A percentile compares a stretch with the other conserved stretches of the same genome.
Conservation (phyloP, 139 green algal genomes). For the Chlamydomonas incerta region DNA sequence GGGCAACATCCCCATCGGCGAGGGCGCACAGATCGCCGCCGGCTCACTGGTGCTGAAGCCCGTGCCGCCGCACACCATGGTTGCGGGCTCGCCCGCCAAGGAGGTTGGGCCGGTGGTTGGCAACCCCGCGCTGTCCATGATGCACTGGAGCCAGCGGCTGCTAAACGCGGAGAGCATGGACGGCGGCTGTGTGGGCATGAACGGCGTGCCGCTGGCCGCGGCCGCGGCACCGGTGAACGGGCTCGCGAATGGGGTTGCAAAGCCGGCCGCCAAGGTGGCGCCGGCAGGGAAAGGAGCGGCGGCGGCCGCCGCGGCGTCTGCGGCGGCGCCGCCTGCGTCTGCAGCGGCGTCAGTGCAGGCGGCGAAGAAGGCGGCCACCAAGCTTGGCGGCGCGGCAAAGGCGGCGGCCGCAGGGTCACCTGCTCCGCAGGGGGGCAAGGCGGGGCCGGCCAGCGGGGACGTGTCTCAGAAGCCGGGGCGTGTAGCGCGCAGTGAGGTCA, state of each 20-base stretch:
- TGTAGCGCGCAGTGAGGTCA: not conserved
- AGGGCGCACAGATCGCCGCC: slow-evolving; percentile 88
- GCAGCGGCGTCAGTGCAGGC: not conserved
- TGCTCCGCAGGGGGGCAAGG: not conserved
- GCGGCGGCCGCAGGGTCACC: not conserved
- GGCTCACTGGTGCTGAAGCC: slow-evolving; percentile 92
- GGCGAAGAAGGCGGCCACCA: not conserved
- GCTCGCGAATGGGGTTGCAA: not conserved
- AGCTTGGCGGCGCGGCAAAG: not conserved
- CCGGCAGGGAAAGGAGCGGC: not conserved
- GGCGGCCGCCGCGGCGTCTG: not conserved
- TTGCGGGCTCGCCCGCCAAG: slow-evolving; percentile 90
- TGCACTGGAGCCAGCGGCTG: slow-evolving; percentile 49
- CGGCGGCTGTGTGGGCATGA: no score
- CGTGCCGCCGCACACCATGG: slow-evolving; percentile 83
- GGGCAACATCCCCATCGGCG: slow-evolving; percentile 94
- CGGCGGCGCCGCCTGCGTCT: not conserved
- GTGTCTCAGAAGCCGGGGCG: no score
- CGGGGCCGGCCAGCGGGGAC: not conserved
- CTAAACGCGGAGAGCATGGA: not conserved
- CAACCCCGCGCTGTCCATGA: slow-evolving; percentile 61
- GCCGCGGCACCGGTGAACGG: not conserved
- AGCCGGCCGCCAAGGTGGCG: not conserved
- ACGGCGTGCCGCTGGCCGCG: not conserved
- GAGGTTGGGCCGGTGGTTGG: slow-evolving; percentile 79